These are phyloP conservation scores for Phoenix roebelenii DNA, from an alignment of 176 grass and related monocot species.

Conservation along the genomic window DNA sequence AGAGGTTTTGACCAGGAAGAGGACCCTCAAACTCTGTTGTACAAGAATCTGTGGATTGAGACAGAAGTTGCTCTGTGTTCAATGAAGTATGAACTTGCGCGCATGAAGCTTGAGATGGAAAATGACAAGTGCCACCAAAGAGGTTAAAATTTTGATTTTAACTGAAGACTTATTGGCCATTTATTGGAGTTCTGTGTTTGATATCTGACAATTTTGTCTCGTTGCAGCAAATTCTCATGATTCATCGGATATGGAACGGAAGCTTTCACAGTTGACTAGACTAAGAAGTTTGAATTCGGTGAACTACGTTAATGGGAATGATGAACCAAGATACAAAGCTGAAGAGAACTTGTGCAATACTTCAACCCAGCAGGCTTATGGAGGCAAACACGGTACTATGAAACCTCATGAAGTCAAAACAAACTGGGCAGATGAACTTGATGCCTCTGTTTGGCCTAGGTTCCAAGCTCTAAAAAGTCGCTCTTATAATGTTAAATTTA, in stretches of 20 bases:
- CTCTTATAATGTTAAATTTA: slow-evolving; percentile 10
- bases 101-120: slow-evolving; percentile 17
- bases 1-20: slow-evolving; percentile 31
- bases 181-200: not conserved
- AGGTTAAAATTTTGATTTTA: slow-evolving; percentile 4
- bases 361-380: slow-evolving; percentile 14
- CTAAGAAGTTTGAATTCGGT: too few species aligned
- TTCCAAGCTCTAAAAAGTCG: slow-evolving; percentile 29
- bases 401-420: slow-evolving; percentile 7
- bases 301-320: not conserved
- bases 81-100: slow-evolving; percentile 69
- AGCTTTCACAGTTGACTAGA: not conserved
- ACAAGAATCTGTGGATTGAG: slow-evolving; percentile 76
- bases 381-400: slow-evolving; percentile 5
- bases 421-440: slow-evolving; percentile 16
- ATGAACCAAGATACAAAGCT: slow-evolving; percentile 15
- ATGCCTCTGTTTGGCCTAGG: slow-evolving; percentile 44
- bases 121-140: slow-evolving; percentile 9
- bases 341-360: slow-evolving; percentile 15
- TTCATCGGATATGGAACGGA: not conserved
- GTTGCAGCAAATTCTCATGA: slow-evolving; percentile 21
- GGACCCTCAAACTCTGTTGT: slow-evolving; percentile 35
- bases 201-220: not conserved
- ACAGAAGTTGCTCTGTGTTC: slow-evolving; percentile 57
- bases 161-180: too few species aligned